Evolutionary conservation across 1,284 basidiomycete genomes (phyloP), one percentile per base, ranked within the genome.

Genomic region (Pseudozyma sp.): DNA sequence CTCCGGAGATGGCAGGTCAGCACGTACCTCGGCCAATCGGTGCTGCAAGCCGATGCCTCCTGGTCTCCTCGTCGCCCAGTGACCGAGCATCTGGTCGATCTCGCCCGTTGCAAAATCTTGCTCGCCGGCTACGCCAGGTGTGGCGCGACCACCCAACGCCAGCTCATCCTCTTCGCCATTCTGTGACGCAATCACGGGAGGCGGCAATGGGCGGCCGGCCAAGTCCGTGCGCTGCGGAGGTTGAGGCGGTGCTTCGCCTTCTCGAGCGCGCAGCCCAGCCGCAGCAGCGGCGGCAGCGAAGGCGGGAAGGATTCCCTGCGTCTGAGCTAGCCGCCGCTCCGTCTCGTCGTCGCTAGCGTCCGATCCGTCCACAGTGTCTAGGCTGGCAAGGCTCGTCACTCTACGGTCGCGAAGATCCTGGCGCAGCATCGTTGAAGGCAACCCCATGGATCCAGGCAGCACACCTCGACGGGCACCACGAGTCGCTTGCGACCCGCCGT

Each of bases 131-230:
- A 47, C 59, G 35, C 63, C 67, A 13, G 75, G 70, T 13, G 75
- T 77, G n/a, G 77, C 68, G 37, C 72, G 58, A 11, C 75, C 77
- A 10, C 75, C 75, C 13, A 67, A 62, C 39, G 68, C 77, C 34
- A 78, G 57, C 42, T 76, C 57, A 34, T 77, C 74, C 34, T 72
- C 69, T 10, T 75, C 64, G 31, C 56, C 71, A 13, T 70, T 67
- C 43, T 75, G 72, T 46, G 68, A 69, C 24, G 79, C 80, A 47
- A 83, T 83, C 24, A 82, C 78, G 0, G 81, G 81, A 39, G 80
- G 79, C 30, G 80, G 81, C 53, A 83, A 56, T 1, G 79, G 75
- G 5, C 77, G 50, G 37, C 79, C 77, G 24, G 79, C 73, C 10
- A 78, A 58, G 40, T 79, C 79, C 19, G 75, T 78, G 4, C 79